phyloP scores from a whole-genome alignment of 495 filamentous ascomycete species.

The Talaromyces ruber region DNA sequence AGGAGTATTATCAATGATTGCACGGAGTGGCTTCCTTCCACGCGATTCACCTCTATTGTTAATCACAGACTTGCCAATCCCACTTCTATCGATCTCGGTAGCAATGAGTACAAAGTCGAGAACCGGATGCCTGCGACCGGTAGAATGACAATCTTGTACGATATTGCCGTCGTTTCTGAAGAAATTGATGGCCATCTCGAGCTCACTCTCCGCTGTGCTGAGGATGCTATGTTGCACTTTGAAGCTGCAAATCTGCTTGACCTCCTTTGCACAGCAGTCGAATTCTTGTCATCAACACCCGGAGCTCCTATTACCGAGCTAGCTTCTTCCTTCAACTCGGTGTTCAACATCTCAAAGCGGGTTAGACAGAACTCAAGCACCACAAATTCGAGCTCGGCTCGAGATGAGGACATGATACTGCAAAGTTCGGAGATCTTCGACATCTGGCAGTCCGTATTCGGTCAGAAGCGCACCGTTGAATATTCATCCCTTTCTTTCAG shows the following conservation, averaged over 20 bases:
- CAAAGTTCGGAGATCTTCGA: not conserved
- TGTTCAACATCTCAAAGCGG: not conserved
- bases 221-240: not conserved
- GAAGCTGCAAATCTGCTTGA: not conserved
- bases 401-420: not conserved
- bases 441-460: not conserved
- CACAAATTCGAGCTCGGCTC: too few relatives aligned
- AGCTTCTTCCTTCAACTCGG: not conserved
- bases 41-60: not conserved
- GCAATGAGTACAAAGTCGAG: not conserved
- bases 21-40: constrained; percentile 29
- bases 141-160: not conserved
- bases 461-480: not conserved
- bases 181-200: not conserved
- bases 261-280: not conserved
- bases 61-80: not conserved
- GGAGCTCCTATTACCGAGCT: not conserved
- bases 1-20: constrained; percentile 35
- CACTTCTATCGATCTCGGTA: not conserved
- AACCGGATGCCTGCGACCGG: not conserved
- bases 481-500: not conserved
- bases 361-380: too few relatives aligned
- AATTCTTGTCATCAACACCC: not conserved
- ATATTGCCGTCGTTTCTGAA: not conserved
- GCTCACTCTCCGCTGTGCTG: not conserved